phyloP scores from a whole-genome alignment of 805 yeast genomes.

The Nakazawaea wickerhamii region DNA sequence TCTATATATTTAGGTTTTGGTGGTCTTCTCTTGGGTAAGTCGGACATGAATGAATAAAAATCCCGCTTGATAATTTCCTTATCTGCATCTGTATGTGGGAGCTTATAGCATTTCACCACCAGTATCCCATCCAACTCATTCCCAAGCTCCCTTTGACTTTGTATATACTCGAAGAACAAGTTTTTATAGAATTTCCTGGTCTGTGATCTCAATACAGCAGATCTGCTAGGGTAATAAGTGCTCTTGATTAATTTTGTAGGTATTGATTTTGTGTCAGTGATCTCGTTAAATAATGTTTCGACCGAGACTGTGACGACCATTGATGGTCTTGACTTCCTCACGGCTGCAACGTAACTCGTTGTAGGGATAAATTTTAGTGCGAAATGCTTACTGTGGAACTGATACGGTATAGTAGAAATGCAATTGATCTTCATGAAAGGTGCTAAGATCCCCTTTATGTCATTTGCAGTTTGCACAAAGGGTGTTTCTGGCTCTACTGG shows the following conservation, averaged over 20 bases:
- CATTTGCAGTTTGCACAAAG: constrained; percentile 19
- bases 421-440: neutral
- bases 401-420: neutral
- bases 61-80: no score
- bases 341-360: constrained; percentile 19
- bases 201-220: neutral
- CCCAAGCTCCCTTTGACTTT: neutral
- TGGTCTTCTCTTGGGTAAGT: neutral
- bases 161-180: neutral
- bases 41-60: neutral
- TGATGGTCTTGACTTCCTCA: constrained; percentile 29
- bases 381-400: constrained; percentile 1
- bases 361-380: constrained; percentile 19
- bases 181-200: constrained; percentile 3
- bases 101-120: constrained; percentile 2
- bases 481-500: constrained; percentile 11
- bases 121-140: constrained; percentile 1
- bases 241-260: neutral
- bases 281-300: constrained; percentile 37
- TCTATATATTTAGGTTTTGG: neutral
- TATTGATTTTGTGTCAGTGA: constrained; percentile 3
- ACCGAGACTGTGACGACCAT: constrained; percentile 15
- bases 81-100: constrained; percentile 5
- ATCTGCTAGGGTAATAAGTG: constrained; percentile 32
- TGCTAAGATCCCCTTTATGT: constrained; percentile 13